Conservation (phyloP, 2,329 filamentous ascomycete genomes). For the Aureobasidium sp. region DNA sequence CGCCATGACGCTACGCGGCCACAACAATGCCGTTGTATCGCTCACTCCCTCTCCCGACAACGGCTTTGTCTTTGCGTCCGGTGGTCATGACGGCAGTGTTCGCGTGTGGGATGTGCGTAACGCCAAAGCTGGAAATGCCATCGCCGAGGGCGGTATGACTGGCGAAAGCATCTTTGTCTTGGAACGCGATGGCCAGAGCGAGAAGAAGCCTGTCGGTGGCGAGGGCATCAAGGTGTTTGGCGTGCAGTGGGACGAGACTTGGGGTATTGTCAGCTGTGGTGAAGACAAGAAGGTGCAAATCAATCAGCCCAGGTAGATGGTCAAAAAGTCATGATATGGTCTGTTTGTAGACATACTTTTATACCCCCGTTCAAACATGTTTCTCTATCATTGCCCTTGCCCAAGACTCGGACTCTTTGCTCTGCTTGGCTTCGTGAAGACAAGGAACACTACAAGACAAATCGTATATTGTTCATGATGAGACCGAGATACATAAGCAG, state of each 20-base stretch:
- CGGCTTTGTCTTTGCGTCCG: constrained; percentile 70
- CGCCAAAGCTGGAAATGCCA: constrained; percentile 43
- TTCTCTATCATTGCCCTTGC: too few relatives aligned
- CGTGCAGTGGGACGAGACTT: constrained; percentile 74
- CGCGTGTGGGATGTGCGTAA: constrained; percentile 77
- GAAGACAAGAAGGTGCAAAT: constrained; percentile 95
- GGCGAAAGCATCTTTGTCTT: constrained; percentile 73
- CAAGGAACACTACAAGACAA: too few relatives aligned
- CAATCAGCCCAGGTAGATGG: constrained; percentile 47
- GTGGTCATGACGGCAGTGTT: constrained; percentile 86
- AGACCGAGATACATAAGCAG: too few relatives aligned
- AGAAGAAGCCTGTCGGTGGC: constrained; percentile 56
- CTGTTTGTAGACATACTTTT: too few relatives aligned
- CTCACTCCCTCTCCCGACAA: constrained; percentile 57
- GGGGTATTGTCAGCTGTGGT: constrained; percentile 84
- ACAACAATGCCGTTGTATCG: constrained; percentile 65
- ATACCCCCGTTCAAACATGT: too few relatives aligned
- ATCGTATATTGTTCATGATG: too few relatives aligned
- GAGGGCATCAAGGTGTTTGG: constrained; percentile 87
- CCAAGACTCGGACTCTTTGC: too few relatives aligned
- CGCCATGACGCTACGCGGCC: constrained; percentile 85
- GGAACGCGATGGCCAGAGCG: constrained; percentile 62
- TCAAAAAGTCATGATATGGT: background rate
- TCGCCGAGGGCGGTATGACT: constrained; percentile 40
- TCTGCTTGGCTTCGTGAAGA: too few relatives aligned